These are phyloP conservation scores for Starmerella sp. DNA, from an alignment of 805 yeast species.

Conservation along the genomic window DNA sequence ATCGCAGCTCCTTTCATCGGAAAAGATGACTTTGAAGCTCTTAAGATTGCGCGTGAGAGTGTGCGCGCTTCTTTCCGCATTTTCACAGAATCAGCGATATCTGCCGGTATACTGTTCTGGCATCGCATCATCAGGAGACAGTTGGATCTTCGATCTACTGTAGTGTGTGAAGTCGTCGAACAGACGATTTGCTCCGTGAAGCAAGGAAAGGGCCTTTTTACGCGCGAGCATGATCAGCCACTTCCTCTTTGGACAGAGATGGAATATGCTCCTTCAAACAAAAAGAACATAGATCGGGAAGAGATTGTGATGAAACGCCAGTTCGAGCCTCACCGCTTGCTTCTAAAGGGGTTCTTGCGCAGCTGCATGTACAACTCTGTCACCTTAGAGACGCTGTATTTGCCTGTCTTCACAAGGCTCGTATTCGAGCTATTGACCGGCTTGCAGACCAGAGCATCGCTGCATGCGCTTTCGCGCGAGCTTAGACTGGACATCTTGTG, in stretches of 20 bases:
- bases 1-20: constrained; percentile 7
- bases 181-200: constrained; percentile 60
- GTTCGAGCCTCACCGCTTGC: constrained; percentile 55
- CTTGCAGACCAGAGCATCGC: constrained; percentile 47
- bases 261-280: constrained; percentile 85
- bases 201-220: constrained; percentile 52
- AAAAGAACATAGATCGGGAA: constrained; percentile 41
- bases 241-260: constrained; percentile 57
- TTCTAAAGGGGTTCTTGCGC: constrained; percentile 58
- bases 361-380: constrained; percentile 44
- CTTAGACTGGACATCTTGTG: constrained; percentile 62
- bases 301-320: constrained; percentile 40
- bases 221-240: constrained; percentile 41
- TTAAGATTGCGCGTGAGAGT: constrained; percentile 21
- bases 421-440: constrained; percentile 37
- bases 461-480: constrained; percentile 72
- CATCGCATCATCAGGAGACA: constrained; percentile 60
- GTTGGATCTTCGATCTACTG: constrained; percentile 43
- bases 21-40: constrained; percentile 1
- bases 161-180: constrained; percentile 57
- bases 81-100: constrained; percentile 50
- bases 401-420: constrained; percentile 57
- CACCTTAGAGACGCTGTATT: constrained; percentile 30
- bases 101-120: constrained; percentile 69
- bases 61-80: constrained; percentile 52